phyloP scores from a whole-genome alignment of 2,329 filamentous ascomycete species.

The Pezicula carpinea region DNA sequence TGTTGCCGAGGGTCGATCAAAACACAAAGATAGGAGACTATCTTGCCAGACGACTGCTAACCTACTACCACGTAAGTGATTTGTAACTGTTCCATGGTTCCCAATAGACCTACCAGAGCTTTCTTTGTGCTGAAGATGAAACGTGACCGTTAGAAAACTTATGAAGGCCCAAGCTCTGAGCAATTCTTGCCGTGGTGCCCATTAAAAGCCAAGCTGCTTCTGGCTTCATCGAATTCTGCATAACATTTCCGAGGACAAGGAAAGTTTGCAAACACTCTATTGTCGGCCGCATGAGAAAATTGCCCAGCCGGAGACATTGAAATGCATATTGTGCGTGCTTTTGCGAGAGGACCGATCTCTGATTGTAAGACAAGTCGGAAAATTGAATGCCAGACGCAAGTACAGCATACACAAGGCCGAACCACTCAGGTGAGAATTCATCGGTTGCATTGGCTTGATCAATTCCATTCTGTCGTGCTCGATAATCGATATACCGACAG shows the following conservation, averaged over 20 bases:
- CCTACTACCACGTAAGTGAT: background rate
- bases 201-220: slow-evolving; percentile 60
- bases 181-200: slow-evolving; percentile 57
- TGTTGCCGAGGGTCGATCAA: slow-evolving; percentile 57
- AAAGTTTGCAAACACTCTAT: slow-evolving; percentile 59
- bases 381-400: slow-evolving; percentile 60
- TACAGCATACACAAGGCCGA: slow-evolving; percentile 57
- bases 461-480: slow-evolving; percentile 36
- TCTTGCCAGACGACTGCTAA: slow-evolving; percentile 56
- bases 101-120: slow-evolving; percentile 7
- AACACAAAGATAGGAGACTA: slow-evolving; percentile 56
- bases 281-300: slow-evolving; percentile 55
- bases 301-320: slow-evolving; percentile 55
- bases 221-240: slow-evolving; percentile 63
- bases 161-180: slow-evolving; percentile 57
- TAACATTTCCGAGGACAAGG: slow-evolving; percentile 54
- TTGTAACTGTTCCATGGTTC: background rate
- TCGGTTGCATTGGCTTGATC: background rate
- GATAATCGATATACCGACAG: slow-evolving; percentile 58
- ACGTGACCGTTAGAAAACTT: slow-evolving; percentile 2
- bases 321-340: slow-evolving; percentile 60
- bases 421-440: slow-evolving; percentile 34
- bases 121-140: slow-evolving; percentile 2
- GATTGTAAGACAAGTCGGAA: slow-evolving; percentile 44
- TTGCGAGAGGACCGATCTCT: slow-evolving; percentile 36